phyloP scores from a whole-genome alignment of 2,329 filamentous ascomycete species.

The Juglanconis juglandina region DNA sequence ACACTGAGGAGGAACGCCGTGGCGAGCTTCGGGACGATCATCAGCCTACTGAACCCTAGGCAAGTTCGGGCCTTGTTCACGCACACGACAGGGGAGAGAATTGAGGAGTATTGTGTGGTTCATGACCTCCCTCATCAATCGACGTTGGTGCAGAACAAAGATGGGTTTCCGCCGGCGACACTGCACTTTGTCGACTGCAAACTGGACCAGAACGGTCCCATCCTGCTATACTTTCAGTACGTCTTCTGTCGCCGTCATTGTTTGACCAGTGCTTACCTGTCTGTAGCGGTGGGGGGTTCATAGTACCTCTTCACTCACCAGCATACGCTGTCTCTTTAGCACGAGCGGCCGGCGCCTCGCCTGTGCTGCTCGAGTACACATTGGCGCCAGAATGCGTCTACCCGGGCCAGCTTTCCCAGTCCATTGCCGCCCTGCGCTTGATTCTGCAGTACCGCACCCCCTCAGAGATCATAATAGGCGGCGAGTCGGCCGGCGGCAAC shows the following conservation, averaged over 20 bases:
- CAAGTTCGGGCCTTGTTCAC: conserved; percentile 12
- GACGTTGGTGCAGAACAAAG: conserved; percentile 7
- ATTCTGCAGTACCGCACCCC: conserved; percentile 17
- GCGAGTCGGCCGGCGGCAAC: conserved; percentile 24
- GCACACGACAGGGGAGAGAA: conserved; percentile 16
- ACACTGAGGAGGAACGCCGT: conserved; percentile 9
- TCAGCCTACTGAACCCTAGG: conserved; percentile 9
- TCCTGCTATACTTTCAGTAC: conserved; percentile 20
- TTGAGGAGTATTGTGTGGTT: conserved; percentile 13
- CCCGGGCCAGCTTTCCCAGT: conserved; percentile 23
- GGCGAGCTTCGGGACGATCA: conserved; percentile 10
- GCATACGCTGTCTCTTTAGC: conserved; percentile 11
- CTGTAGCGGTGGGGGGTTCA: not conserved
- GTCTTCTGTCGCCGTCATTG: not conserved
- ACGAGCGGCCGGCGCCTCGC: conserved; percentile 4
- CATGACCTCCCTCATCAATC: conserved; percentile 12
- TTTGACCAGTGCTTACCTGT: not conserved
- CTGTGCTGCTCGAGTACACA: conserved; percentile 23
- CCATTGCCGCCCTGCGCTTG: conserved; percentile 19
- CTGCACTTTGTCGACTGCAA: conserved; percentile 16
- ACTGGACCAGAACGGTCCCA: conserved; percentile 5
- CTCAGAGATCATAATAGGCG: conserved; percentile 20
- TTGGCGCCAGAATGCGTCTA: conserved; percentile 22
- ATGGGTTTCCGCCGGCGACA: conserved; percentile 15
- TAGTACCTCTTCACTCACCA: conserved; percentile 8